These are phyloP conservation scores for Podaxis sp. DNA, from an alignment of 768 basidiomycete species.

Conservation along the genomic window DNA sequence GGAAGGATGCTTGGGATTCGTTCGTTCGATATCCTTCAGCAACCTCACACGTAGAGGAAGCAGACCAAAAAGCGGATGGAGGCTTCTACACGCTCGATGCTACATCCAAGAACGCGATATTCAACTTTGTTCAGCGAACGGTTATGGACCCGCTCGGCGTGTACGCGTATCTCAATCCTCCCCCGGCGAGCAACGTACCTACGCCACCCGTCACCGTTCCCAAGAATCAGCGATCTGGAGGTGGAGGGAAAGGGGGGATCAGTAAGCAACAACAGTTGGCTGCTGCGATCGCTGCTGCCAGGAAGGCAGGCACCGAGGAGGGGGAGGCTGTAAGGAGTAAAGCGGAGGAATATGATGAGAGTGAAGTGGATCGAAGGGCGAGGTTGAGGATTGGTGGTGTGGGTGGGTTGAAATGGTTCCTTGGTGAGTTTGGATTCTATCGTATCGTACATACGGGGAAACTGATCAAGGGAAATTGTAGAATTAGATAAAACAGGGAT, in stretches of 20 bases:
- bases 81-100: slow-evolving; percentile 32
- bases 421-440: slow-evolving; percentile 44
- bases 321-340: slow-evolving; percentile 34
- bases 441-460: background rate
- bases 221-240: slow-evolving; percentile 21
- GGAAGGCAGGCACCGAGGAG: background rate
- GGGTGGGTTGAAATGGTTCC: slow-evolving; percentile 60
- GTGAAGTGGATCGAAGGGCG: slow-evolving; percentile 65
- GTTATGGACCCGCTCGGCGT: slow-evolving; percentile 62
- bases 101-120: slow-evolving; percentile 34
- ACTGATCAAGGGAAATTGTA: background rate
- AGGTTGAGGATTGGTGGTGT: slow-evolving; percentile 69
- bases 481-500: slow-evolving; percentile 4
- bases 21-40: slow-evolving; percentile 26
- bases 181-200: slow-evolving; percentile 38
- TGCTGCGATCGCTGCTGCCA: slow-evolving; percentile 10
- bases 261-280: slow-evolving; percentile 33
- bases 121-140: slow-evolving; percentile 52
- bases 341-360: slow-evolving; percentile 65
- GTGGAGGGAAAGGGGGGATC: slow-evolving; percentile 19
- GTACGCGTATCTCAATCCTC: slow-evolving; percentile 64
- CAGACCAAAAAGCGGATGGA: slow-evolving; percentile 2
- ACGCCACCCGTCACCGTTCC: slow-evolving; percentile 30
- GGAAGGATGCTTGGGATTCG: slow-evolving; percentile 55
- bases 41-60: background rate